Evolutionary conservation across 2,329 filamentous ascomycete species (phyloP), one percentile per base, ranked within the genome.

Genomic region (Colletotrichum gigasporum): DNA sequence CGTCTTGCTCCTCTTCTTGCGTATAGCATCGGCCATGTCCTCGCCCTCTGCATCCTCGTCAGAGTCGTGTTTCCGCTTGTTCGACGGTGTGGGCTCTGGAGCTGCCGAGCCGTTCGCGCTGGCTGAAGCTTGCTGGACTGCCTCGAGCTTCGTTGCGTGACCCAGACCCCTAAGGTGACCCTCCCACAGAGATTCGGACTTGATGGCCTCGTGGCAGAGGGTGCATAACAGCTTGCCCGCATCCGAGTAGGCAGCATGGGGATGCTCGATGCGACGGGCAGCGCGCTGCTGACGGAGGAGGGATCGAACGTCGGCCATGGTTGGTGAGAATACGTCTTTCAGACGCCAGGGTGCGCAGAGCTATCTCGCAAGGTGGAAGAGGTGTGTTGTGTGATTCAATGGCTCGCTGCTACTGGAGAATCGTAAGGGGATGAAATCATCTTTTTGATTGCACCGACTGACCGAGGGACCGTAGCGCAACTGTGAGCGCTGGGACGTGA

Each of bases 241-340:
- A 67, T 88, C 84, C 5, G 89, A 88, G 78, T 93, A 93, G 56
- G 84, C 80, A 41, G 90, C 89, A 70, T 90, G 82, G 4, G 90
- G 87, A 70, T 93, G 90, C 53, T 89, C 85, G 71, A 94, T 89
- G 68, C 91, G 87, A 61, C 93, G 89, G 66, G 90, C 86, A 59
- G 89, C 88, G 69, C 92, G 89, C 77, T 95, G 91, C 72, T 90
- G 90, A 70, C 92, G 91, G 62, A 96, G 85, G 50, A 97, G 86
- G 34, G 91, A 87, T 71, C 93, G 90, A 24, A 93, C 90, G 76
- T 96, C 92, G 69, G 92, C 84, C 91, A 96, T 95, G 68, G 45
- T 65, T 42, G 50, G 34, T 44, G 26, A 7, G 42, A 28, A 54
- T 54, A 55, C 22, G 47, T 54, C 34, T 59, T 55, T 12, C 20